Percentiles rank a stretch among this genome's conserved stretches.
phyloP scores from a whole-genome alignment of 495 filamentous ascomycete genomes.

The Aspergillus taichungensis region DNA sequence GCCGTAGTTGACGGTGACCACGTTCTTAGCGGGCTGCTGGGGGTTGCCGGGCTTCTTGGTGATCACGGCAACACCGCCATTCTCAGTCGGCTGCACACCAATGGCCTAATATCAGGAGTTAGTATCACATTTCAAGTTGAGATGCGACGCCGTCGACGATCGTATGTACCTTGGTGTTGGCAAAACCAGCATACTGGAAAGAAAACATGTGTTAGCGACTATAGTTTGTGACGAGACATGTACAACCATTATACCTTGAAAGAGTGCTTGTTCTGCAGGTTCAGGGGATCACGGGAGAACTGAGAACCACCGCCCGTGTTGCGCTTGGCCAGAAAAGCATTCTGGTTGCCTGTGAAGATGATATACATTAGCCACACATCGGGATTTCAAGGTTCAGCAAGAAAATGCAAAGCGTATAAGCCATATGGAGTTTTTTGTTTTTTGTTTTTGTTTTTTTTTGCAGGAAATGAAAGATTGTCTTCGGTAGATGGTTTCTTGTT shows the following conservation, averaged over 20 bases:
- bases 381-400: neutral
- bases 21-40: slow-evolving; percentile 58
- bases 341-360: slow-evolving; percentile 55
- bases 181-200: slow-evolving; percentile 72
- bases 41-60: slow-evolving; percentile 70
- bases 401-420: neutral
- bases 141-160: slow-evolving; percentile 7
- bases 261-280: slow-evolving; percentile 79
- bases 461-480: too few relatives aligned
- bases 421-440: neutral
- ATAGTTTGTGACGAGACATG: neutral
- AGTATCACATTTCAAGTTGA: neutral
- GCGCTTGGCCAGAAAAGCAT: slow-evolving; percentile 84
- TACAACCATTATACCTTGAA: slow-evolving; percentile 60
- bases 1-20: slow-evolving; percentile 55
- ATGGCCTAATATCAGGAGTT: slow-evolving; percentile 54
- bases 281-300: slow-evolving; percentile 90
- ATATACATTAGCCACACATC: slow-evolving; percentile 11
- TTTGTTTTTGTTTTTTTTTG: neutral
- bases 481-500: too few relatives aligned
- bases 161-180: slow-evolving; percentile 73
- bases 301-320: slow-evolving; percentile 62
- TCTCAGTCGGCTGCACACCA: slow-evolving; percentile 57
- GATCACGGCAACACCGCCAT: slow-evolving; percentile 63
- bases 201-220: slow-evolving; percentile 3